Evolutionary conservation across 768 basidiomycete species (phyloP), one percentile per base, ranked within the genome.

Genomic region (Porpolomopsis calyptriformis): DNA sequence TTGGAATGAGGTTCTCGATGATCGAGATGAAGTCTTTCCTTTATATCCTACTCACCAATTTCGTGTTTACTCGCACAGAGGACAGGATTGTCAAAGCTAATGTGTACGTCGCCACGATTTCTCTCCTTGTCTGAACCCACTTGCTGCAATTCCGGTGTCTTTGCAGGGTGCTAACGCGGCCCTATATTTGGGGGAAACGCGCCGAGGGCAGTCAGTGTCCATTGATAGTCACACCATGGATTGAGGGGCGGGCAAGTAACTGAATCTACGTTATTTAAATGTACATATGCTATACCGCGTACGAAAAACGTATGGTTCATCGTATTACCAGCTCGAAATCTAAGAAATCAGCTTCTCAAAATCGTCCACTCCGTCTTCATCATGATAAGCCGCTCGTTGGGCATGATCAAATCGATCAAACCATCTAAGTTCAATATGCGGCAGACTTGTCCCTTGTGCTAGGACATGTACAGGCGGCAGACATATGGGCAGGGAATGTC

Each of bases 21-120:
- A 84, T 89, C 45, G 86, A 91, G 65, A 80, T 87, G 52, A 90
- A 90, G 64, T 71, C 75, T 0, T 80, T 90, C 57, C 55, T 87
- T 7, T 86, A 77, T 54, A 71, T 79, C 41, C 68, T 90, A 18
- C 52, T 90, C 35, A 78, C 78, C 10, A 72, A 75, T 55, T 90
- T 87, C 53, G 66, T 61, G 4, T 89, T 82, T 54, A 50, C 58
- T n/a, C 58, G 68, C 47, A 75, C 78, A 2, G 66, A 64, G n/a
- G 69, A 72, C 11, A 69, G 69, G 49, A 74, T 84, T 11, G 59
- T 66, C 47, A 76, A 74, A 53, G 70, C 72, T 19, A 83, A 84
- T 56, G 76, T 78, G 82, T 83, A 65, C 55, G 80, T 16, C 37
- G 42, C 25, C 19, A 8, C 2, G 29, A 29, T 18, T 25, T 29